Percentiles rank a stretch among this genome's conserved stretches.
phyloP scores from a whole-genome alignment of 2,329 filamentous ascomycete species.

The Paraphaeosphaeria sporulosa region DNA sequence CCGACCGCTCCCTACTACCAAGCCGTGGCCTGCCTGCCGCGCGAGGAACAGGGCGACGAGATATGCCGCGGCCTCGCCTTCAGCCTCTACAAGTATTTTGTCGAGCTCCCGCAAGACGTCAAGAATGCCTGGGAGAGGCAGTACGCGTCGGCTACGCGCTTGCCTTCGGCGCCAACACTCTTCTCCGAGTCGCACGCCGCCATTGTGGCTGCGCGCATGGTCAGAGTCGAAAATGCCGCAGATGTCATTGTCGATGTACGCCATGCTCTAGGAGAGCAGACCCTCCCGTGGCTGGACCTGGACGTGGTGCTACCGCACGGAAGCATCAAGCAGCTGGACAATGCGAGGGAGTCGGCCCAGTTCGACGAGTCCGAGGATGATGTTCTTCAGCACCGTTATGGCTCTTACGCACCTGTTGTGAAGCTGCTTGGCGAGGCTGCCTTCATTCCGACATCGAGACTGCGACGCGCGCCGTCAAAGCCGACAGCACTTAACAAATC shows the following conservation, averaged over 20 bases:
- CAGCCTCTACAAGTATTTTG: constrained; percentile 92
- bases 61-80: constrained; percentile 90
- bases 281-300: constrained; percentile 83
- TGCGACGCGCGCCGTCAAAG: constrained; percentile 86
- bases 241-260: constrained; percentile 78
- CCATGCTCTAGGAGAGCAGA: constrained; percentile 79
- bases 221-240: constrained; percentile 76
- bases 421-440: constrained; percentile 82
- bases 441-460: constrained; percentile 84
- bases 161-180: constrained; percentile 71
- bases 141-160: constrained; percentile 60
- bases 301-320: constrained; percentile 86
- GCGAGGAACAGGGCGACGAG: constrained; percentile 95
- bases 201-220: constrained; percentile 85
- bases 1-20: constrained; percentile 91
- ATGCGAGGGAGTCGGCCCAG: constrained; percentile 62
- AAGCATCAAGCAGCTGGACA: constrained; percentile 61
- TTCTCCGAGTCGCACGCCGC: constrained; percentile 95
- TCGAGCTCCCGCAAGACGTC: constrained; percentile 79
- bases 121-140: constrained; percentile 72
- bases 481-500: constrained; percentile 81
- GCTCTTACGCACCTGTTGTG: constrained; percentile 77
- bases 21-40: constrained; percentile 87
- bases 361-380: constrained; percentile 70
- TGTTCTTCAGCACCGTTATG: constrained; percentile 75